Conservation (phyloP, 257 asterid genomes). For the Jacaranda copaia region DNA sequence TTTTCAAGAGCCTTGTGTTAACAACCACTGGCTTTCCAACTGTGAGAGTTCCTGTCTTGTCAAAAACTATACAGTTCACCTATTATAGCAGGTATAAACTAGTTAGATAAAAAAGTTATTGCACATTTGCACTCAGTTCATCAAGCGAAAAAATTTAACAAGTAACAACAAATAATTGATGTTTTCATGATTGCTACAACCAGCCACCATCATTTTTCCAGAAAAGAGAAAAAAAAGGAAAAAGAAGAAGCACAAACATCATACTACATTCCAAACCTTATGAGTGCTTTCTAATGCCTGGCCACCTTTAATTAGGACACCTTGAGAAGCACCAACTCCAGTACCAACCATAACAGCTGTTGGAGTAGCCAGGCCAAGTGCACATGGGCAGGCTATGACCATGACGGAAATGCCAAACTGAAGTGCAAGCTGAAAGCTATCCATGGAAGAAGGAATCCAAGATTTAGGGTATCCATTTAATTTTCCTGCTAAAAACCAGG, state of each 20-base stretch:
- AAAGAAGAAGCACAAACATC: neutral
- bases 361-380: constrained; percentile 91
- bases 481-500: constrained; percentile 75
- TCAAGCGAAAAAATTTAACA: neutral
- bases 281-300: constrained; percentile 88
- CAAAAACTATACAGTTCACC: constrained; percentile 79
- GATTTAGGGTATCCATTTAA: constrained; percentile 62
- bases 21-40: constrained; percentile 84
- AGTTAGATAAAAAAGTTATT: constrained; percentile 6
- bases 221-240: too few species aligned
- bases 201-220: neutral
- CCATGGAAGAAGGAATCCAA: constrained; percentile 82
- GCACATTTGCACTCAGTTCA: neutral
- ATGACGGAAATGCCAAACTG: constrained; percentile 90
- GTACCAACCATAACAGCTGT: constrained; percentile 96
- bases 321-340: constrained; percentile 84
- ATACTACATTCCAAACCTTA: constrained; percentile 51
- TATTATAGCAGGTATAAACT: constrained; percentile 26
- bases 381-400: constrained; percentile 95
- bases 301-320: constrained; percentile 93
- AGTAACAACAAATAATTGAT: neutral
- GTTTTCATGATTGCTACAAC: neutral
- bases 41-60: constrained; percentile 92
- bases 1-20: constrained; percentile 59
- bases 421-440: constrained; percentile 81